Evolutionary conservation across 371 early-diverging fungal genomes (phyloP), one percentile per base, ranked within the genome.

Genomic region (Catenaria anguillulae): DNA sequence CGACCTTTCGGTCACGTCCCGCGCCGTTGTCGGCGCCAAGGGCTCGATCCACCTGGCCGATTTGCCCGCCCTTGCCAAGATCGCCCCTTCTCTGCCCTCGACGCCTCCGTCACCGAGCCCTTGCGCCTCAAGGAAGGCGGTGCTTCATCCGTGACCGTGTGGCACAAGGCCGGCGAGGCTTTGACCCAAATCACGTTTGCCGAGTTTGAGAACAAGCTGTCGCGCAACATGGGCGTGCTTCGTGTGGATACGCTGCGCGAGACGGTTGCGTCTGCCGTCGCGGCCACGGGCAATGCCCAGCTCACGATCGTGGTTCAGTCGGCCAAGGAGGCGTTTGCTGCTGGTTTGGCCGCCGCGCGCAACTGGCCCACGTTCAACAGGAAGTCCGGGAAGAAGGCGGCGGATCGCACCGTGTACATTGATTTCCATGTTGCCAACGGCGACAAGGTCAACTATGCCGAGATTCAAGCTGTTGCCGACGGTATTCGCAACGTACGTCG

Each of bases 311-410:
- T 55, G 21, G 65, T 71, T 10, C 60, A 62, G 33, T 48, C 59
- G 40, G 61, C 48, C 33, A 55, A 55, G 17, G 62, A 68, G 50
- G 70, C 62, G n/a, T 29, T 64, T 29, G 29, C 64, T n/a, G 67
- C 67, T 4, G 70, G 40, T 33, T 43, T 64, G 29, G 68, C 70
- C 26, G 67, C 72, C 24, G 66, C 72, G 31, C 60, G 73, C 17
- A 69, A 66, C 10, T 73, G 69, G 62, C 73, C 77, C 2, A 31
- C 64, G 42, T 74, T 63, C 67, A 37, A 66, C n/a, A 46, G 61
- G n/a, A 74, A 74, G 63, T 60, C 66, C 8, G 58, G 36, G 35
- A 34, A 37, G 15, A 62, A 62, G 62, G n/a, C 50, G 33, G n/a
- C 60, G 21, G 63, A 56, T 46, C 55, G 46, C 33, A 55, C 50